A percentile compares a stretch with the other conserved stretches of the same genome.
Evolutionary conservation across 352 stramenopile species (phyloP).

Genomic region (Globisporangium cystogenes): DNA sequence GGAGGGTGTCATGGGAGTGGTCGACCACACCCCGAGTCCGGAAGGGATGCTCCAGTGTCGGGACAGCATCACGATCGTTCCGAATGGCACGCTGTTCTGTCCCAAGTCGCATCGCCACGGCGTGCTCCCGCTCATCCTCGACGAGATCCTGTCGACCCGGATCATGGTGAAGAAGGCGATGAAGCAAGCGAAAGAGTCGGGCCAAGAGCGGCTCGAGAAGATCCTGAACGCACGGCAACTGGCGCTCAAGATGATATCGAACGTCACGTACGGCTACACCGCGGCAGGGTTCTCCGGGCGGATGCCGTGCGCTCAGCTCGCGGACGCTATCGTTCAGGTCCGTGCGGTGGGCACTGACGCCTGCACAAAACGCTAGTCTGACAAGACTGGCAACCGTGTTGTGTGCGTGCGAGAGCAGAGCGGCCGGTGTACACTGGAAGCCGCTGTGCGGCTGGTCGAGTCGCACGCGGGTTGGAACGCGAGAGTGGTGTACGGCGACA

Average conservation of each 20-base stretch:
- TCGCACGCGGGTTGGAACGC: conserved; percentile 73
- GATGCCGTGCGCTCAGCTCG: conserved; percentile 95
- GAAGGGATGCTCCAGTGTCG: conserved; percentile 41
- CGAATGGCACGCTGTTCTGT: conserved; percentile 96
- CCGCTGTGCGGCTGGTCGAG: conserved; percentile 91
- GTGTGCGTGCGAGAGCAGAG: conserved; percentile 25
- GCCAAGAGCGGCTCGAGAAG: conserved; percentile 54
- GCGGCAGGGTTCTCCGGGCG: conserved; percentile 97
- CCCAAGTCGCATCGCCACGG: conserved; percentile 91
- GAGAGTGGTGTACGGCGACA: conserved; percentile 97
- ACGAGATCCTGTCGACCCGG: conserved; percentile 94
- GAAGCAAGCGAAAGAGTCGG: conserved; percentile 85
- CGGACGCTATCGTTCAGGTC: conserved; percentile 98
- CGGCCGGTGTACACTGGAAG: conserved; percentile 90
- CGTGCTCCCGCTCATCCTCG: conserved; percentile 95
- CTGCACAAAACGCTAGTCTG: too few relatives aligned
- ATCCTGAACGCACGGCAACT: conserved; percentile 82
- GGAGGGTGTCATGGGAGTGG: conserved; percentile 57
- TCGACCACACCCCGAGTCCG: conserved; percentile 38
- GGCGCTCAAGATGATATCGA: conserved; percentile 98
- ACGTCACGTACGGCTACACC: conserved; percentile 99
- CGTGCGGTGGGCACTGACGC: background rate
- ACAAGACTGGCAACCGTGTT: background rate
- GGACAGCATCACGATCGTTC: conserved; percentile 62
- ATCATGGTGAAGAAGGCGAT: conserved; percentile 98